Evolutionary conservation across 2,329 filamentous ascomycete genomes (phyloP), one percentile per base, ranked within the genome.

Genomic region (Dendrostoma leiphaemia): DNA sequence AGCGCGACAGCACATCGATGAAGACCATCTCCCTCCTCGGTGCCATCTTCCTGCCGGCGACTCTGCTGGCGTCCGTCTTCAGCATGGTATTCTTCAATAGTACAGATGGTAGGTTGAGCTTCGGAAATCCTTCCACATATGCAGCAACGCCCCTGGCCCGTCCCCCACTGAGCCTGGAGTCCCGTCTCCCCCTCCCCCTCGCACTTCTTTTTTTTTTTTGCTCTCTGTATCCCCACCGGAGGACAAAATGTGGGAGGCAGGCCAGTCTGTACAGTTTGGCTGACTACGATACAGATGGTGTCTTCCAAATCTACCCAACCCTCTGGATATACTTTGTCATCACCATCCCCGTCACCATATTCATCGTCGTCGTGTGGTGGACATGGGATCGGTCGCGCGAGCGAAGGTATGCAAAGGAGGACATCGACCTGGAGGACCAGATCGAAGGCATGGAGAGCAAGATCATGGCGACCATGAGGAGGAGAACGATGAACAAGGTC

Each of bases 61-160:
- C 82, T 1, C 84, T 80, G 59, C 74, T 86, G 17, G 78, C 83
- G 8, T 86, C 83, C 0, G 72, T 86, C 23, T 86, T 86, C 61
- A 80, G 78, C 71, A 86, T 85, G 82, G 82, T 81, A 0, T 86
- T 86, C 65, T 86, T 86, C 71, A 78, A 86, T 67, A 86, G 85
- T 60, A 77, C 77, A 59, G 68, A 72, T 35, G 69, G 75, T 75
- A 64, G 58, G 67, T 64, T 38, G 19, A 47, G 32, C 21, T 34
- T 28, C 37, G 43, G 47, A 32, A 35, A 28, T 32, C 38, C n/a
- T n/a, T n/a, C n/a, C n/a, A n/a, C n/a, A n/a, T n/a, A n/a, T n/a
- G n/a, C n/a, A n/a, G n/a, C n/a, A n/a, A n/a, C n/a, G n/a, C n/a
- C n/a, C n/a, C n/a, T n/a, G n/a, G n/a, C n/a, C n/a, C n/a, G n/a